Evolutionary conservation across 2,329 filamentous ascomycete genomes (phyloP).

Genomic region (Colletotrichum agaves): DNA sequence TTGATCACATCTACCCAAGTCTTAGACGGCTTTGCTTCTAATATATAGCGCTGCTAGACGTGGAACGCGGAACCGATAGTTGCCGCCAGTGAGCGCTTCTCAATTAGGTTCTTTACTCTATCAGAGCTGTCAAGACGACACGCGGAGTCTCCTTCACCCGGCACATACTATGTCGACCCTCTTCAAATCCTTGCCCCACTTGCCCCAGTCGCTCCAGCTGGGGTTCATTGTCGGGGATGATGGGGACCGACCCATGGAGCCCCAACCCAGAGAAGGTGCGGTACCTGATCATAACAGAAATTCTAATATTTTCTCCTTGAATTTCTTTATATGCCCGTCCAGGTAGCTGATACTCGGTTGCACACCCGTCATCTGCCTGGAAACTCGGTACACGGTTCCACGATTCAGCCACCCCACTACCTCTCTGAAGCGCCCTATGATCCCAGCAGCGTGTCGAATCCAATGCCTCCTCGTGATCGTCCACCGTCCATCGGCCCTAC

Average conservation of each 20-base stretch:
- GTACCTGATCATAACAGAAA: neutral
- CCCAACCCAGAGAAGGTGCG: neutral
- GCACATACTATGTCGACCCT: neutral
- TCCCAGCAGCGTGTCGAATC: neutral
- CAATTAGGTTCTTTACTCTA: too few species aligned
- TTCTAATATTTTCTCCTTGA: neutral
- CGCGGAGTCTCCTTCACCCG: too few species aligned
- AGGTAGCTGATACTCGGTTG: neutral
- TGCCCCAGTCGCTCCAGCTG: neutral
- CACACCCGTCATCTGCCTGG: neutral
- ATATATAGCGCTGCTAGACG: neutral
- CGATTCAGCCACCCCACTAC: neutral
- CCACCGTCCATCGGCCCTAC: conserved; percentile 16
- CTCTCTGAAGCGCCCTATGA: neutral
- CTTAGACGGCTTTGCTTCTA: neutral
- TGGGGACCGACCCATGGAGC: conserved; percentile 6
- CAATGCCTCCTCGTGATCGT: conserved; percentile 25
- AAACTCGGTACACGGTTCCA: neutral
- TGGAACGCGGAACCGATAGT: neutral
- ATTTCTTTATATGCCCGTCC: neutral
- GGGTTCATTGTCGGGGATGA: conserved; percentile 8
- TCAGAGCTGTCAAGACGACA: too few species aligned
- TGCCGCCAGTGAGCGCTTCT: conserved; percentile 1
- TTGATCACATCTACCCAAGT: neutral
- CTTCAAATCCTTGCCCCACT: neutral